Evolutionary conservation across 1,284 basidiomycete genomes (phyloP).

Genomic region (Xerocomus amazonicus): DNA sequence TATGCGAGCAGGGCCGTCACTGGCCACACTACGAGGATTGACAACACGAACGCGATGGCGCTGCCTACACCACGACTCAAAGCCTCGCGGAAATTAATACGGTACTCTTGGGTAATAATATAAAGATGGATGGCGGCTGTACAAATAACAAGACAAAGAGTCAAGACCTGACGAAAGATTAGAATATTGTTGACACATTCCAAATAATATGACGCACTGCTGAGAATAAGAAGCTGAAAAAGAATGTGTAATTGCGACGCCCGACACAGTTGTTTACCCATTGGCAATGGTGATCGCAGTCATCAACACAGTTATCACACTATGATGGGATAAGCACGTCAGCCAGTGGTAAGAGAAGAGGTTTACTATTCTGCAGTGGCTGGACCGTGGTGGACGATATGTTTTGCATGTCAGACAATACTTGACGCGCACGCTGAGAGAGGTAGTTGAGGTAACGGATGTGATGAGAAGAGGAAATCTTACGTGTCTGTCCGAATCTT

Average conservation of each 20-base stretch:
- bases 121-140: constrained; percentile 82
- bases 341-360: constrained; percentile 1
- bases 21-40: constrained; percentile 74
- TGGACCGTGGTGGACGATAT: constrained; percentile 87
- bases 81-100: constrained; percentile 54
- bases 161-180: constrained; percentile 49
- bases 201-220: constrained; percentile 54
- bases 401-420: constrained; percentile 89
- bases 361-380: constrained; percentile 86
- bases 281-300: constrained; percentile 88
- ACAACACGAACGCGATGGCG: constrained; percentile 71
- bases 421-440: constrained; percentile 74
- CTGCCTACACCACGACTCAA: constrained; percentile 65
- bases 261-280: constrained; percentile 96
- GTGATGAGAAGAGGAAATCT: constrained; percentile 31
- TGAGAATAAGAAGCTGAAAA: constrained; percentile 74
- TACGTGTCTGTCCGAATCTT: constrained; percentile 75
- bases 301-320: constrained; percentile 95
- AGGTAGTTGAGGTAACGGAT: not conserved
- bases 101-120: constrained; percentile 54
- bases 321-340: constrained; percentile 30
- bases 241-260: constrained; percentile 86
- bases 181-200: constrained; percentile 4
- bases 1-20: constrained; percentile 76
- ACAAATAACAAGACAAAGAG: constrained; percentile 70